Evolutionary conservation across 345 rosid species (phyloP).

Genomic region (Euphorbia lathyris): DNA sequence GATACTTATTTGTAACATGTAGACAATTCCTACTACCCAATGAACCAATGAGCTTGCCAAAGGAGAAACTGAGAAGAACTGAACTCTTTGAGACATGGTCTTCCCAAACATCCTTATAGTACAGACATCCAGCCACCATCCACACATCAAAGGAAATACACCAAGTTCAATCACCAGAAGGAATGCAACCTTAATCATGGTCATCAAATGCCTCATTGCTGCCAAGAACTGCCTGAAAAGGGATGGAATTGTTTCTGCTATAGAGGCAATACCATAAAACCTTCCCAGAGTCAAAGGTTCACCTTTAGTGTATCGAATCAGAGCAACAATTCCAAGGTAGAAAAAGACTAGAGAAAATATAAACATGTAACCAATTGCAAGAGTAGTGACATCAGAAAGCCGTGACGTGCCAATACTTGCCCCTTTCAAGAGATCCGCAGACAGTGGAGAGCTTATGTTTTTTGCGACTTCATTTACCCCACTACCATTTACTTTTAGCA

Average conservation of each 20-base stretch:
- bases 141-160: slow-evolving; percentile 98
- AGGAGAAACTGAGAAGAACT: slow-evolving; percentile 80
- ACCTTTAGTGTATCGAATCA: slow-evolving; percentile 91
- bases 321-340: slow-evolving; percentile 74
- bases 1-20: slow-evolving; percentile 97
- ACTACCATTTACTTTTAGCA: slow-evolving; percentile 61
- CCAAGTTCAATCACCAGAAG: slow-evolving; percentile 97
- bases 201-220: slow-evolving; percentile 99
- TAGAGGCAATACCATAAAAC: slow-evolving; percentile 78
- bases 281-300: slow-evolving; percentile 87
- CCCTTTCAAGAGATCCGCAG: slow-evolving; percentile 62
- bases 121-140: slow-evolving; percentile 99
- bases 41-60: slow-evolving; percentile 91
- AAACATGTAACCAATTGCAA: slow-evolving; percentile 86
- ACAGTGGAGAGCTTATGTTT: slow-evolving; percentile 46
- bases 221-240: slow-evolving; percentile 89
- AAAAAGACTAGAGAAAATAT: slow-evolving; percentile 67
- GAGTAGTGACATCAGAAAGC: slow-evolving; percentile 93
- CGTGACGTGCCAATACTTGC: slow-evolving; percentile 63
- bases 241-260: slow-evolving; percentile 84
- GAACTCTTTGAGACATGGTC: slow-evolving; percentile 84
- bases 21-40: slow-evolving; percentile 95
- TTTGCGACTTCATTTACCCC: slow-evolving; percentile 52
- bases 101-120: slow-evolving; percentile 95
- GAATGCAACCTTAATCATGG: slow-evolving; percentile 98